phyloP scores from a whole-genome alignment of 192 early-diverging fungal genomes.

The Cladochytrium replicatum region DNA sequence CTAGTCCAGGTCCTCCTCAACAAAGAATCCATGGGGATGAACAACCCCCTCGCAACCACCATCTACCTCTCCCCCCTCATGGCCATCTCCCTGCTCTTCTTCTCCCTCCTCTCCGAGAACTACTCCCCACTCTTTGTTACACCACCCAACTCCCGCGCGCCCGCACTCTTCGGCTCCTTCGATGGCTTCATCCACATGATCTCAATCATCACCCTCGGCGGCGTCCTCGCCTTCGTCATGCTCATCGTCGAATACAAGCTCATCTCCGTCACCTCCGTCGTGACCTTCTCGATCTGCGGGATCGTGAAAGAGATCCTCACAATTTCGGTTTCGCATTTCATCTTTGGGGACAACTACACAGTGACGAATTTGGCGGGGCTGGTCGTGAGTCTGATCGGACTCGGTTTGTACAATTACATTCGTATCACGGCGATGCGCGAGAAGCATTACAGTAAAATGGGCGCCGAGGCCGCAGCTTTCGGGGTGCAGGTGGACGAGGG shows the following conservation, averaged over 20 bases:
- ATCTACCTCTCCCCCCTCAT: constrained; percentile 75
- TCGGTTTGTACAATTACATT: constrained; percentile 50
- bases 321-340: constrained; percentile 53
- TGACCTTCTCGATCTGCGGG: constrained; percentile 83
- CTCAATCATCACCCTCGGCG: constrained; percentile 60
- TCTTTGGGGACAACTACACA: constrained; percentile 80
- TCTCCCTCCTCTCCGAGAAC: constrained; percentile 61
- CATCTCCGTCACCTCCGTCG: constrained; percentile 71
- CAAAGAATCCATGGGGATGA: constrained; percentile 63
- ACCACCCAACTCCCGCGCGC: no score
- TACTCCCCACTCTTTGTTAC: constrained; percentile 19
- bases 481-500: no score
- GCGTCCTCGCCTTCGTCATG: constrained; percentile 79
- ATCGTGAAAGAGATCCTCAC: constrained; percentile 77
- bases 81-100: constrained; percentile 50
- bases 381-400: constrained; percentile 71
- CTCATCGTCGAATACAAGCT: constrained; percentile 76
- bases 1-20: constrained; percentile 77
- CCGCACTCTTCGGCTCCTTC: constrained; percentile 39
- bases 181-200: constrained; percentile 26
- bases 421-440: no score
- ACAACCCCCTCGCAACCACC: constrained; percentile 81
- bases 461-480: no score
- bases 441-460: no score
- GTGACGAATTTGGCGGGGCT: constrained; percentile 65